A percentile compares a stretch with the other conserved stretches of the same genome.
Evolutionary conservation across 805 yeast genomes (phyloP).

Genomic region (Candida silvatica): DNA sequence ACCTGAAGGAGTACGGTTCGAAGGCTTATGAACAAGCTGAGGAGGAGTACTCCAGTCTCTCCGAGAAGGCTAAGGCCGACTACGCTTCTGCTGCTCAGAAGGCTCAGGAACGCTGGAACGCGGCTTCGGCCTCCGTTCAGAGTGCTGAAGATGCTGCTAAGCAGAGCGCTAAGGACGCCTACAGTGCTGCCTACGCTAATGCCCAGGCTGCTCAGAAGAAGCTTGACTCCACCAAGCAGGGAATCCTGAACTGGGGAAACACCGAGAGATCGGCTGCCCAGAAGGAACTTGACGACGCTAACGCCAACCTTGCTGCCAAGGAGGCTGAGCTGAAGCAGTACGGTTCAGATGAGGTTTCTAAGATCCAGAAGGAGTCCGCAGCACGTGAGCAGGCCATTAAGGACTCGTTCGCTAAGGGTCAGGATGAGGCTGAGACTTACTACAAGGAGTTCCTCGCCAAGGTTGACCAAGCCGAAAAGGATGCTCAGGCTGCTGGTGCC

Average conservation of each 20-base stretch:
- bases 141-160: conserved; percentile 2
- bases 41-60: conserved; percentile 4
- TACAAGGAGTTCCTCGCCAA: neutral
- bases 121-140: conserved; percentile 6
- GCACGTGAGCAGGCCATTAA: conserved; percentile 1
- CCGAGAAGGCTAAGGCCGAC: neutral
- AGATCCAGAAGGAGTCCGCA: conserved; percentile 20
- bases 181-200: conserved; percentile 17
- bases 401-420: conserved; percentile 1
- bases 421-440: neutral
- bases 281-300: conserved; percentile 26
- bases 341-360: conserved; percentile 17
- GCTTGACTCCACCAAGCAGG: conserved; percentile 21
- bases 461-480: conserved; percentile 14
- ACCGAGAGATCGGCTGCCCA: conserved; percentile 27
- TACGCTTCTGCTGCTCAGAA: neutral
- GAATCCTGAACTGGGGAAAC: conserved; percentile 32
- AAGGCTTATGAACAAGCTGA: conserved; percentile 14
- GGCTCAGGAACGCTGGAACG: conserved; percentile 21
- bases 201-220: conserved; percentile 25
- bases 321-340: conserved; percentile 20
- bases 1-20: conserved; percentile 16
- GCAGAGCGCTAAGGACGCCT: conserved; percentile 4
- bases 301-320: conserved; percentile 26
- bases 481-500: conserved; percentile 28